Conservation (phyloP, 352 stramenopile species). For the Phytophthora syringae region DNA sequence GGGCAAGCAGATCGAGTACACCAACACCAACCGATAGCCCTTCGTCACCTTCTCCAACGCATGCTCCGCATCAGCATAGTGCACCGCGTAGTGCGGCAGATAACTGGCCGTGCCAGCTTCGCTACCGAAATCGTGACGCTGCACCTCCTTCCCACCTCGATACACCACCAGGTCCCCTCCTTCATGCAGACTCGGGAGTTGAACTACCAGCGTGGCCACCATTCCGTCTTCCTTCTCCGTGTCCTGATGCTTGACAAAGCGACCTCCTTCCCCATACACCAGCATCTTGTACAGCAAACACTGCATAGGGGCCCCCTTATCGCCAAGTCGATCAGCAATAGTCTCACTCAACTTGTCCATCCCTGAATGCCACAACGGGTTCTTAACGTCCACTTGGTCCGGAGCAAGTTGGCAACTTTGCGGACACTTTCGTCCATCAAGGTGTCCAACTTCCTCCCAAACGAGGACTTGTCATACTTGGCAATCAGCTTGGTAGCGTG, state of each 20-base stretch:
- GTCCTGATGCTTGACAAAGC: constrained; percentile 49
- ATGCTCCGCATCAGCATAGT: no score
- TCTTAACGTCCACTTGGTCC: no score
- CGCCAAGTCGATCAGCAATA: neutral
- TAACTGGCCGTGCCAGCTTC: constrained; percentile 9
- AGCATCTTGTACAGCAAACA: constrained; percentile 51
- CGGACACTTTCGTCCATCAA: constrained; percentile 20
- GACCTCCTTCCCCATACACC: constrained; percentile 47
- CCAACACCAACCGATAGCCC: constrained; percentile 17
- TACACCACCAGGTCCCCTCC: constrained; percentile 36
- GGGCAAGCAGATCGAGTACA: constrained; percentile 26
- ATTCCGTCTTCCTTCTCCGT: constrained; percentile 57
- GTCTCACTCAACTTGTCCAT: no score
- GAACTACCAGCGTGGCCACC: constrained; percentile 56
- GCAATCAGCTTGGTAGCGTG: neutral
- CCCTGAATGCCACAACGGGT: no score
- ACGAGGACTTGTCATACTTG: constrained; percentile 32
- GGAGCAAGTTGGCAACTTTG: constrained; percentile 17
- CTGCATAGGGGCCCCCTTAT: constrained; percentile 16
- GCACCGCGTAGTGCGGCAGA: no score
- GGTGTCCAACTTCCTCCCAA: constrained; percentile 3
- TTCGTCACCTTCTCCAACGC: no score
- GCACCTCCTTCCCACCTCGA: constrained; percentile 1
- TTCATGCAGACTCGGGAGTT: constrained; percentile 33
- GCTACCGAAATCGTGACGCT: constrained; percentile 35